Evolutionary conservation across 192 early-diverging fungal species (phyloP), one percentile per base, ranked within the genome.

Genomic region (Mortierella alpina): DNA sequence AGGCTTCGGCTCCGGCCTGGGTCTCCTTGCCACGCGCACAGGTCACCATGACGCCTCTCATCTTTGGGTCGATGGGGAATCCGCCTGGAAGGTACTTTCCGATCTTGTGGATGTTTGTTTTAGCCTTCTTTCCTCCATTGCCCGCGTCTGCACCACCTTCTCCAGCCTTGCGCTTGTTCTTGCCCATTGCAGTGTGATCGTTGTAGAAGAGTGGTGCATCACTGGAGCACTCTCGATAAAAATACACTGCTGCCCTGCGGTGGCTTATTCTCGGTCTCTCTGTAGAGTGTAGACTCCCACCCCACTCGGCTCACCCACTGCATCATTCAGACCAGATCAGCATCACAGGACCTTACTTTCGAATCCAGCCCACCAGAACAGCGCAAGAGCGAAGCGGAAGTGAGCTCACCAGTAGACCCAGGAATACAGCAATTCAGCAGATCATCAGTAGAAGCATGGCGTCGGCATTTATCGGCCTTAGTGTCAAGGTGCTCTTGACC

Each of bases 401-500:
- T 31, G 1, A 31, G 31, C 31, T 31, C 31, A 31, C 31, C 31
- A 31, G 31, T 31, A 31, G 31, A 31, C 31, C 31, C 31, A 31
- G 31, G 31, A 31, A 31, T 31, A 31, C 31, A 31, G 31, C 1
- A 31, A 31, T 3, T 2, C 31, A 31, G 3, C 31, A 31, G 31
- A 31, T 31, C 31, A 65, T 65, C 51, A 15, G 31, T n/a, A 14
- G 12, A 39, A 15, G 45, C 60, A 90, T 90, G 89, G 86, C 87
- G 15, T 81, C 87, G 57, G 72, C 83, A 44, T 90, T 90, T 63
- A 65, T 90, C 55, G 91, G 91, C 54, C 68, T 88, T 40, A 78
- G 79, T 41, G 88, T 92, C 41, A 82, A 84, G n/a, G 72, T 90
- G 5, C 68, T 72, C 44, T 82, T 90, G 50, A 84, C 81, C 22